Evolutionary conservation across 768 basidiomycete genomes (phyloP).

Genomic region (Suillus brevipes): DNA sequence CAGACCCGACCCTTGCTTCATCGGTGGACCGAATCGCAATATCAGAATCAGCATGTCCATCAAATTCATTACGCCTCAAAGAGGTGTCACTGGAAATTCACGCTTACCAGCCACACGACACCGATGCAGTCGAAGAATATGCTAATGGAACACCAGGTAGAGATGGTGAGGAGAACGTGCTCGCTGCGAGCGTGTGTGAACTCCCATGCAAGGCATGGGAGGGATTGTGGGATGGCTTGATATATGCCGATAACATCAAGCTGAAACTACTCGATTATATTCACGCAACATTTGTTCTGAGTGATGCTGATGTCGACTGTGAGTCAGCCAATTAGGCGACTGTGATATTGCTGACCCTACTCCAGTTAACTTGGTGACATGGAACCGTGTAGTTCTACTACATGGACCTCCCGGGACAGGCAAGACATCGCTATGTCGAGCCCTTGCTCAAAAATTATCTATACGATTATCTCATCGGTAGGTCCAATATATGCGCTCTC

Average conservation of each 20-base stretch:
- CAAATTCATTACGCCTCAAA: constrained; percentile 51
- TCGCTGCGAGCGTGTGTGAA: constrained; percentile 88
- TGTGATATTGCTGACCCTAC: constrained; percentile 10
- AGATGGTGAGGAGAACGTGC: constrained; percentile 65
- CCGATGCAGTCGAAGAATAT: constrained; percentile 73
- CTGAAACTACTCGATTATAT: constrained; percentile 89
- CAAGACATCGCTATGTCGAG: constrained; percentile 93
- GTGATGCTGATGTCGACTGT: constrained; percentile 87
- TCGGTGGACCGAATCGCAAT: constrained; percentile 78
- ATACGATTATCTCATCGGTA: constrained; percentile 86
- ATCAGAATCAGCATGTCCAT: constrained; percentile 68
- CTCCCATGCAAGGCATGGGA: constrained; percentile 84
- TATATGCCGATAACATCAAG: constrained; percentile 85
- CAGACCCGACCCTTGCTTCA: constrained; percentile 63
- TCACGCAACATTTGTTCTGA: constrained; percentile 90
- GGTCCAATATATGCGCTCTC: constrained; percentile 18
- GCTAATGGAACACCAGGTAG: constrained; percentile 56
- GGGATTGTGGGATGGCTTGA: constrained; percentile 90
- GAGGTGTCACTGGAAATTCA: constrained; percentile 76
- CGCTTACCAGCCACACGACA: constrained; percentile 79
- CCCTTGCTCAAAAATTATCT: constrained; percentile 92
- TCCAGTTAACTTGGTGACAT: constrained; percentile 85
- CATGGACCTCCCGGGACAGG: constrained; percentile 98
- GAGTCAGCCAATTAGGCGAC: constrained; percentile 29
- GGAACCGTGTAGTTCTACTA: constrained; percentile 93